Percentiles rank a stretch among this genome's conserved stretches.
These are phyloP conservation scores for Phyllosticta citriasiana DNA, from an alignment of 2,329 filamentous ascomycete species.

Conservation along the genomic window DNA sequence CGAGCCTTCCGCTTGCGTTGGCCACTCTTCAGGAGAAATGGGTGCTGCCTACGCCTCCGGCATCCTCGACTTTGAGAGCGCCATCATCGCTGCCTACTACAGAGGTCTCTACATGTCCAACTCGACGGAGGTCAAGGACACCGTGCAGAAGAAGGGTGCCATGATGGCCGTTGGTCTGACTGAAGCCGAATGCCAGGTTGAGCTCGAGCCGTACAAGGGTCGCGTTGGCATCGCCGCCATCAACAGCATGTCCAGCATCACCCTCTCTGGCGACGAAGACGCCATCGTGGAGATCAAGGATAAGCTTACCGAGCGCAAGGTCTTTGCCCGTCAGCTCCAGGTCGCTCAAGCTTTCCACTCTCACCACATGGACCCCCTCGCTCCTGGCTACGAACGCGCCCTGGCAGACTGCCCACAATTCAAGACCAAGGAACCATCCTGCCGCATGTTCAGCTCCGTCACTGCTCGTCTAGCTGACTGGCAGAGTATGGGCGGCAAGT, in stretches of 20 bases:
- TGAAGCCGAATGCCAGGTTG: neutral
- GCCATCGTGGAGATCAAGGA: conserved; percentile 8
- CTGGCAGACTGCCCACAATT: neutral
- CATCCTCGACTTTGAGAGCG: conserved; percentile 13
- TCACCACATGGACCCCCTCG: conserved; percentile 12
- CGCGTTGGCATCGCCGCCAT: conserved; percentile 17
- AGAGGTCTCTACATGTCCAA: conserved; percentile 4
- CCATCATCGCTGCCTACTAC: conserved; percentile 20
- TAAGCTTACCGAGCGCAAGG: conserved; percentile 10
- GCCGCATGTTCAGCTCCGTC: neutral
- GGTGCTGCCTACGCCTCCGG: conserved; percentile 20
- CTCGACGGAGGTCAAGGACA: neutral
- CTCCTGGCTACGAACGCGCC: neutral
- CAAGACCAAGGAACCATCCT: neutral
- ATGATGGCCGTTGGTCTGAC: conserved; percentile 24
- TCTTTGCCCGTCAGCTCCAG: conserved; percentile 12
- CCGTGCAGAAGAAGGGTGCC: conserved; percentile 15
- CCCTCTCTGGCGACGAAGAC: conserved; percentile 15
- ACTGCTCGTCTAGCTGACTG: neutral
- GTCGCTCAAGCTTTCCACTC: conserved; percentile 17
- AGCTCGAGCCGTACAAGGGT: conserved; percentile 12
- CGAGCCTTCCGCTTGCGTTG: conserved; percentile 16
- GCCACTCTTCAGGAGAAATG: conserved; percentile 23
- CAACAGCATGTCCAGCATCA: conserved; percentile 16
- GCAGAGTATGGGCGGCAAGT: conserved; percentile 19